Conservation (phyloP, 768 basidiomycete genomes). For the Leccinum disarticulatum region DNA sequence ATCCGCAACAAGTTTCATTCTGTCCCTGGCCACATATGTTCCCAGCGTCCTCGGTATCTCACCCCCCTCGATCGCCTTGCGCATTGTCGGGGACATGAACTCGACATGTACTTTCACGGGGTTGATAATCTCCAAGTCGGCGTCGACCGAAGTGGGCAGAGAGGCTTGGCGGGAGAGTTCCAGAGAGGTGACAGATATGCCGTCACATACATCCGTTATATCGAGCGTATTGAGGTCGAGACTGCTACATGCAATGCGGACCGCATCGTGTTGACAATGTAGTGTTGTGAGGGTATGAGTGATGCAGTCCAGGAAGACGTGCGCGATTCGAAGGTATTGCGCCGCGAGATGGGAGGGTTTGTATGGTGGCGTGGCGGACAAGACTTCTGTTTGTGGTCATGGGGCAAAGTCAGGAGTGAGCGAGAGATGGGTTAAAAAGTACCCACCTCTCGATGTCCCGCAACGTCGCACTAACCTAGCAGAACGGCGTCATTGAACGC, state of each 20-base stretch:
- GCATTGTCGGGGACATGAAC: slow-evolving; percentile 65
- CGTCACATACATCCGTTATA: slow-evolving; percentile 68
- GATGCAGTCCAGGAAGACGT: slow-evolving; percentile 62
- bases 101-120: slow-evolving; percentile 70
- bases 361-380: slow-evolving; percentile 70
- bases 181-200: slow-evolving; percentile 49
- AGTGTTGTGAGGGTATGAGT: slow-evolving; percentile 52
- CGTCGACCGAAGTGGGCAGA: slow-evolving; percentile 61
- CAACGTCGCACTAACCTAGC: slow-evolving; percentile 56
- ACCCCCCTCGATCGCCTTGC: slow-evolving; percentile 71
- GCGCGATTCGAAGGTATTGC: slow-evolving; percentile 65
- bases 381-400: slow-evolving; percentile 43
- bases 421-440: slow-evolving; percentile 10
- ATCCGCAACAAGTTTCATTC: slow-evolving; percentile 80
- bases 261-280: slow-evolving; percentile 65
- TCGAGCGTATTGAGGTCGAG: slow-evolving; percentile 74
- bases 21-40: slow-evolving; percentile 75
- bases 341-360: slow-evolving; percentile 63
- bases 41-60: slow-evolving; percentile 68
- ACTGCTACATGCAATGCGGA: slow-evolving; percentile 68
- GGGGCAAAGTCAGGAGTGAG: background rate
- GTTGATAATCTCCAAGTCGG: slow-evolving; percentile 70
- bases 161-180: slow-evolving; percentile 68
- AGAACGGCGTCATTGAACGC: slow-evolving; percentile 1
- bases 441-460: slow-evolving; percentile 85